Evolutionary conservation across 2,329 filamentous ascomycete genomes (phyloP), one percentile per base, ranked within the genome.

Genomic region (Scytalidium sp.): DNA sequence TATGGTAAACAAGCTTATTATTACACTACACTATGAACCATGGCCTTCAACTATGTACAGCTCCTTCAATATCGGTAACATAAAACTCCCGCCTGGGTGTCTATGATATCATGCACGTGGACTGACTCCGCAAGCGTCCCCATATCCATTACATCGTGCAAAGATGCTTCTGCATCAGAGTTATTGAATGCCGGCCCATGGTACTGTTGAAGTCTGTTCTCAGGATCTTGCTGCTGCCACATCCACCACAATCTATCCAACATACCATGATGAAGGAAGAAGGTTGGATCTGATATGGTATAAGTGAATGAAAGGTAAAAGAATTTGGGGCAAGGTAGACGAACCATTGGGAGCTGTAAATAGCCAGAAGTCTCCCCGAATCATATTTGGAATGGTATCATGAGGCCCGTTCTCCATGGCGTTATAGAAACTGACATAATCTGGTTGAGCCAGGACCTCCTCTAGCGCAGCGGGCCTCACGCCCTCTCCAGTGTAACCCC

Each of bases 211-310:
- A 54, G 49, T n/a, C 56, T 53, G 49, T 41, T 68, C 60, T 43
- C 61, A 58, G 58, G 70, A 52, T 75, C 67, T 22, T 72, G 67
- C 36, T 70, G 71, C 62, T 75, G 72, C 73, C 73, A 76, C 50
- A 76, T 70, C 59, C 70, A 75, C 59, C 72, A 74, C 45, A 74
- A 62, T 5, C 73, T 64, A 50, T 76, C 73, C 40, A 76, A 67
- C 57, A 72, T 67, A 0, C 64, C 70, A 47, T 76, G 73, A 50
- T 76, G 73, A 5, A 72, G 56, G 51, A 68, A 75, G 57, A 76
- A 76, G 2, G 60, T 69, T 1, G 73, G 73, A 46, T 75, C 73
- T 79, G 75, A 22, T 20, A 29, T 29, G 15, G 32, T 36, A 8
- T 36, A 4, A n/a, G 32, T 5, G 17, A 15, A 8, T 29, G 17